Percentiles rank a stretch among this genome's conserved stretches.
Conservation (phyloP, 805 yeast species). For the Cyberlindnera nakhonratchasimensis region DNA sequence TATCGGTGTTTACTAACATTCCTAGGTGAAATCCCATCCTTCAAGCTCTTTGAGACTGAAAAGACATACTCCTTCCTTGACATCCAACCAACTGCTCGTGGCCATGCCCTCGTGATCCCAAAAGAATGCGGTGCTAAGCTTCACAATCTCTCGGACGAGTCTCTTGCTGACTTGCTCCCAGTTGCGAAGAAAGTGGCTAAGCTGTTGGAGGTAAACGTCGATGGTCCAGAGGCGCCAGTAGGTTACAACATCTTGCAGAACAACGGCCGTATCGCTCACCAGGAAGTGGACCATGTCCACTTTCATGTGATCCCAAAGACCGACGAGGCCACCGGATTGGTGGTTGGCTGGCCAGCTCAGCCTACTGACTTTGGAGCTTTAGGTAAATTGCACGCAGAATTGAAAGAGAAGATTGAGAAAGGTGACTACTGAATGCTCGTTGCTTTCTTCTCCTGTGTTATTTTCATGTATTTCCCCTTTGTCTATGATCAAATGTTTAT, state of each 20-base stretch:
- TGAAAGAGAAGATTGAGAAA: conserved; percentile 42
- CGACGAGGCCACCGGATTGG: conserved; percentile 67
- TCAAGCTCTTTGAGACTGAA: conserved; percentile 85
- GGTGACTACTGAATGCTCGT: conserved; percentile 4
- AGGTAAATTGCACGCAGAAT: conserved; percentile 60
- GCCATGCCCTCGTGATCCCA: conserved; percentile 88
- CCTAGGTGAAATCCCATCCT: conserved; percentile 87
- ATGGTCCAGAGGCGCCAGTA: conserved; percentile 53
- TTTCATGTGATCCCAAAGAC: conserved; percentile 94
- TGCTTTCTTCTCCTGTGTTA: background rate
- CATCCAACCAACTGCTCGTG: conserved; percentile 87
- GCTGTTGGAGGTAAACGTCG: conserved; percentile 60
- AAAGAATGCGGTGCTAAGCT: conserved; percentile 90
- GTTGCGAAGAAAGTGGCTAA: conserved; percentile 81
- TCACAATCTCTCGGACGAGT: conserved; percentile 91
- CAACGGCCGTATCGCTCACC: conserved; percentile 94
- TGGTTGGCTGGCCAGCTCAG: conserved; percentile 93
- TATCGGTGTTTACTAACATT: too few species aligned
- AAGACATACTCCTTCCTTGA: conserved; percentile 82
- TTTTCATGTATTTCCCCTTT: background rate
- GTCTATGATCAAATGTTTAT: background rate
- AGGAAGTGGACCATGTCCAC: conserved; percentile 93
- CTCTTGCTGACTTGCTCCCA: conserved; percentile 81
- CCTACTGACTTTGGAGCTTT: conserved; percentile 72
- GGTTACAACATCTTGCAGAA: conserved; percentile 91